A percentile compares a stretch with the other conserved stretches of the same genome.
These are phyloP conservation scores for Podaxis pistillaris DNA, from an alignment of 768 basidiomycete species.

Conservation along the genomic window DNA sequence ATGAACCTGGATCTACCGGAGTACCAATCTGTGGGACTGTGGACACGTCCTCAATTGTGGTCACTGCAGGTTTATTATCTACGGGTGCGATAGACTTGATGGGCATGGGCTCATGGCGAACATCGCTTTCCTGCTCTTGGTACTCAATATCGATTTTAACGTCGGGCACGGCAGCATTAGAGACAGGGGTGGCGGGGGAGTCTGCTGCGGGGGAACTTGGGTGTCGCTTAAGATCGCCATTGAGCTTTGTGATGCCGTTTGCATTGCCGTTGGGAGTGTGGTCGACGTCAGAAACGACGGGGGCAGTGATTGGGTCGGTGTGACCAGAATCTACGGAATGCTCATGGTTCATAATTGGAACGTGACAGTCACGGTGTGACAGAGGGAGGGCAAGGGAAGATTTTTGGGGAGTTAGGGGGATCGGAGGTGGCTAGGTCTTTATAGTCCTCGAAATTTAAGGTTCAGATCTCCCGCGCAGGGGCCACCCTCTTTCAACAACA, in stretches of 20 bases:
- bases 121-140: slow-evolving; percentile 66
- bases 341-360: slow-evolving; percentile 67
- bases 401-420: slow-evolving; percentile 77
- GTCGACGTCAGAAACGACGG: slow-evolving; percentile 28
- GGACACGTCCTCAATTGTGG: slow-evolving; percentile 36
- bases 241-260: slow-evolving; percentile 32
- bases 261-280: slow-evolving; percentile 36
- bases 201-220: slow-evolving; percentile 42
- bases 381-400: slow-evolving; percentile 54
- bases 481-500: slow-evolving; percentile 47
- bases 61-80: slow-evolving; percentile 23
- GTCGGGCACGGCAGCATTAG: slow-evolving; percentile 44
- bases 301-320: slow-evolving; percentile 39
- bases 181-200: slow-evolving; percentile 63
- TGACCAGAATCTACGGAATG: slow-evolving; percentile 33
- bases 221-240: slow-evolving; percentile 31
- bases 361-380: slow-evolving; percentile 79
- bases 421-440: slow-evolving; percentile 72
- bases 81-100: slow-evolving; percentile 43
- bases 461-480: slow-evolving; percentile 82
- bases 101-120: slow-evolving; percentile 56
- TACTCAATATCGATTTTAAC: slow-evolving; percentile 65
- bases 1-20: slow-evolving; percentile 49
- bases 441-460: slow-evolving; percentile 80
- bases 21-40: slow-evolving; percentile 42